phyloP scores from a whole-genome alignment of 345 rosid genomes.

The Pistacia integerrima region DNA sequence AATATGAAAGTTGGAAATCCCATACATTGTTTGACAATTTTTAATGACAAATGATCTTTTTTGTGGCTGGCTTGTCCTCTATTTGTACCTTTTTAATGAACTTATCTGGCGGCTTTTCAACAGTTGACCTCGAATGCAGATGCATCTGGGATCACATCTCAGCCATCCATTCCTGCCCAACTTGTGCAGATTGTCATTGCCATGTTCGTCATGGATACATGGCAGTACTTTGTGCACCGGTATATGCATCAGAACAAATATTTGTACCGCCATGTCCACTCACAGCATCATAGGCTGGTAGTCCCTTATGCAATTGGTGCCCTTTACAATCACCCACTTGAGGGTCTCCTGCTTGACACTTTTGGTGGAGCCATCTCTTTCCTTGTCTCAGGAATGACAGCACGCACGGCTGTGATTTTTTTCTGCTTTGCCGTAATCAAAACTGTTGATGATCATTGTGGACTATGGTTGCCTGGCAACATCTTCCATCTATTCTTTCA shows the following conservation, averaged over 20 bases:
- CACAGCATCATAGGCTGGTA: conserved; percentile 71
- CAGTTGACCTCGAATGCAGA: conserved; percentile 57
- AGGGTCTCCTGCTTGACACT: conserved; percentile 71
- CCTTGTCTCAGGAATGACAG: conserved; percentile 75
- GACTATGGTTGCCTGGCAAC: conserved; percentile 72
- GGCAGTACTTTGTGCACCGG: conserved; percentile 73
- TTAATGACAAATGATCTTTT: neutral
- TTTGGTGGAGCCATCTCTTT: conserved; percentile 70
- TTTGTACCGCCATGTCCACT: conserved; percentile 67
- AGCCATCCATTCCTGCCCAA: conserved; percentile 53
- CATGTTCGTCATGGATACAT: conserved; percentile 71
- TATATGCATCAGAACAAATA: conserved; percentile 76
- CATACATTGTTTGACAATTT: neutral
- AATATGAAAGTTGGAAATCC: neutral
- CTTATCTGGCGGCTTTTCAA: conserved; percentile 9
- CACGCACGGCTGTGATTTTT: conserved; percentile 61
- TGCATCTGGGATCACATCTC: conserved; percentile 41
- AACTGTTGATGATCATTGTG: conserved; percentile 75
- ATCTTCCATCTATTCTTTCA: conserved; percentile 59
- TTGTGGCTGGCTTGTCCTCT: too few relatives aligned
- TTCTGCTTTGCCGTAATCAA: conserved; percentile 68
- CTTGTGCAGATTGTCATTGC: conserved; percentile 51
- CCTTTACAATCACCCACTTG: conserved; percentile 68
- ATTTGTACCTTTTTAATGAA: neutral
- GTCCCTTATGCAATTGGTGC: conserved; percentile 76